Base-by-base conservation (phyloP, 2,329 filamentous ascomycete species). In the Chaetomium strumarium region DNA sequence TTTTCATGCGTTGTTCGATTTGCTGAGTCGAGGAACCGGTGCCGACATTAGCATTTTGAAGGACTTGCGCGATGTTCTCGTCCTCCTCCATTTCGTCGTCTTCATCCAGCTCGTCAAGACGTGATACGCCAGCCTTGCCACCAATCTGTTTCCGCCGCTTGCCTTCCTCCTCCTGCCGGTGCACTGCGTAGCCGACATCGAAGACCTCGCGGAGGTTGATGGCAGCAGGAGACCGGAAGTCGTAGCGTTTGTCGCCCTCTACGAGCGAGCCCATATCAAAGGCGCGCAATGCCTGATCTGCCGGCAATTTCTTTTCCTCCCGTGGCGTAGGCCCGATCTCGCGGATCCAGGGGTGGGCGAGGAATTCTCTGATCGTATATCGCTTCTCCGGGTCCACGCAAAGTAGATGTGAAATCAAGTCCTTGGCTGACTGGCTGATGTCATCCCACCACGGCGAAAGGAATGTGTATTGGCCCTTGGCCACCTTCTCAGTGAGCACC, bases 391-490 rank as follows among this genome's bases (percentile, higher is more conserved):
- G 93, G 61, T 99, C 90, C 55, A 99, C 93, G 0, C 90, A 95
- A 56, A 99, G 74, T 0, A 99, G 80, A 68, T 99, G 93, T 5
- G 88, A 89, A 53, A 99, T 92, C 10, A 99, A 76, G 63, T 99
- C 92, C 68, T 97, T 90, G 0, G 93, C 93, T 3, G 89, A 85
- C 68, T 93, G 90, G 55, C 92, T 96, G 56, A 99, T 97, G 53
- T 96, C 91, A 62, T 99, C 93, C 93, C 93, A 99, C 93, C 93
- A 99, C 0, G 93, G 93, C 2, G 92, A 97, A 40, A 99, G 74
- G 75, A 99, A 99, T 0, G 93, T 97, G 68, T 93, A 99, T 72
- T 97, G 90, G 45, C 93, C 93, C 64, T 88, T 86, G 30, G 93
- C 93, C 16, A 99, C 93, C 76, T 99, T 99, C 67, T 99, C 92